Evolutionary conservation across 2,329 filamentous ascomycete species (phyloP).

Genomic region (Ophiosphaerella herpotricha): DNA sequence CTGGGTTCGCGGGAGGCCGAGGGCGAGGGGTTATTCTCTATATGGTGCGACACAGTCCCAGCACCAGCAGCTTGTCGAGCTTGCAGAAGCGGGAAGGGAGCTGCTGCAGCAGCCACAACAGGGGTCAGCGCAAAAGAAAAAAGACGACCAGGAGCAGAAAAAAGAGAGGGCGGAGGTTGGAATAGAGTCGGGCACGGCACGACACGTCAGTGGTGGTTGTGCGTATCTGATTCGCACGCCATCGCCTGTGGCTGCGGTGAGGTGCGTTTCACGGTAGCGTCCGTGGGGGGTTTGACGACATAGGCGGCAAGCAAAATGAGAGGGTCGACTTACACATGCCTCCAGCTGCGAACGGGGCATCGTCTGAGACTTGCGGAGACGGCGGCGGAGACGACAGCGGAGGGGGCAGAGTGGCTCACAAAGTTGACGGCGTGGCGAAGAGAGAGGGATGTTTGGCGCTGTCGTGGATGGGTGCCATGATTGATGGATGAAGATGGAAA

Average conservation of each 20-base stretch:
- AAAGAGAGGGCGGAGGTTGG: constrained; percentile 20
- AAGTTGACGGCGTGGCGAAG: constrained; percentile 7
- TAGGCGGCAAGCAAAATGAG: not conserved
- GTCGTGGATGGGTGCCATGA: not conserved
- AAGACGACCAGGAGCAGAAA: constrained; percentile 2
- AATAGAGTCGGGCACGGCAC: constrained; percentile 27
- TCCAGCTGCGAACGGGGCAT: constrained; percentile 38
- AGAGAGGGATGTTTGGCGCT: not conserved
- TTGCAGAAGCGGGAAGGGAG: constrained; percentile 46
- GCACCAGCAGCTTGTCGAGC: constrained; percentile 45
- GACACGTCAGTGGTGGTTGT: constrained; percentile 7
- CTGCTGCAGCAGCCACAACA: constrained; percentile 39
- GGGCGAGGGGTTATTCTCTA: constrained; percentile 27
- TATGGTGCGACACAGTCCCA: constrained; percentile 46
- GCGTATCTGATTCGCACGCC: constrained; percentile 18
- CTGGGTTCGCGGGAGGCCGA: constrained; percentile 49
- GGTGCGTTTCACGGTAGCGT: constrained; percentile 24
- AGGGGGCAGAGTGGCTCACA: constrained; percentile 19
- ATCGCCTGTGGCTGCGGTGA: constrained; percentile 5
- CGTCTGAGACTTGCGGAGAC: constrained; percentile 32
- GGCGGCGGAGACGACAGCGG: constrained; percentile 24
- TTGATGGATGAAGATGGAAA: constrained; percentile 2
- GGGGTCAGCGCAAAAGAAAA: constrained; percentile 35
- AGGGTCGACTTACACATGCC: constrained; percentile 44
- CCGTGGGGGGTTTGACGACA: constrained; percentile 16